A percentile compares a stretch with the other conserved stretches of the same genome.
phyloP scores from a whole-genome alignment of 495 filamentous ascomycete genomes.

The Trichoderma orchidacearum region DNA sequence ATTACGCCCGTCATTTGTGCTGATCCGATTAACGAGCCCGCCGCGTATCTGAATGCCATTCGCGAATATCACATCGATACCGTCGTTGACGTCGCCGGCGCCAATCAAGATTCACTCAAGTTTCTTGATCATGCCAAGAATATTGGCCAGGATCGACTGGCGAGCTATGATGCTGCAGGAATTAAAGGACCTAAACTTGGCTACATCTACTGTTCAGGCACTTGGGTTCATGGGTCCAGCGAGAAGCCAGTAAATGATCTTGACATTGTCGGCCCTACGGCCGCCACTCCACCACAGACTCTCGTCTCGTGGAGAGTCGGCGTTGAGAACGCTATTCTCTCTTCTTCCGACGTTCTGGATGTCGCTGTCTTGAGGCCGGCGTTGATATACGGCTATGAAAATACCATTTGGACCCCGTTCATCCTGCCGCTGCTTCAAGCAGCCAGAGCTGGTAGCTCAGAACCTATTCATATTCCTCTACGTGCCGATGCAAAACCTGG shows the following conservation, averaged over 20 bases:
- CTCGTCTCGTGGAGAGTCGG: neutral
- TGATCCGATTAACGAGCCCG: neutral
- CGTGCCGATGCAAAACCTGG: neutral
- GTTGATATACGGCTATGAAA: neutral
- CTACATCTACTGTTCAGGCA: neutral
- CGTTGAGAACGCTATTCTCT: neutral
- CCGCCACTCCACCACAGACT: neutral
- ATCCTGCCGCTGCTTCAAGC: neutral
- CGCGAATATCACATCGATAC: neutral
- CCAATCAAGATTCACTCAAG: neutral
- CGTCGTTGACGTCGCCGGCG: neutral
- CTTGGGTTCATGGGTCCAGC: neutral
- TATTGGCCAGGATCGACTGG: neutral
- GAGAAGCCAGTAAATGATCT: neutral
- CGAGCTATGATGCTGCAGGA: neutral
- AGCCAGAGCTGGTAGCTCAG: neutral
- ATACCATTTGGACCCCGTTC: neutral
- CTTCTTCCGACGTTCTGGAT: neutral
- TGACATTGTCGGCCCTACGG: neutral
- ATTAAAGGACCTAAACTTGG: neutral
- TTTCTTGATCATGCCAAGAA: neutral
- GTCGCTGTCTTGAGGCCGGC: neutral
- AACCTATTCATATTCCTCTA: neutral
- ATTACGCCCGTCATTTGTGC: neutral
- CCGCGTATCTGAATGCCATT: neutral